These are phyloP conservation scores for Chamaecyparis obtusa DNA, from an alignment of 75 land plant genomes.

Conservation along the genomic window DNA sequence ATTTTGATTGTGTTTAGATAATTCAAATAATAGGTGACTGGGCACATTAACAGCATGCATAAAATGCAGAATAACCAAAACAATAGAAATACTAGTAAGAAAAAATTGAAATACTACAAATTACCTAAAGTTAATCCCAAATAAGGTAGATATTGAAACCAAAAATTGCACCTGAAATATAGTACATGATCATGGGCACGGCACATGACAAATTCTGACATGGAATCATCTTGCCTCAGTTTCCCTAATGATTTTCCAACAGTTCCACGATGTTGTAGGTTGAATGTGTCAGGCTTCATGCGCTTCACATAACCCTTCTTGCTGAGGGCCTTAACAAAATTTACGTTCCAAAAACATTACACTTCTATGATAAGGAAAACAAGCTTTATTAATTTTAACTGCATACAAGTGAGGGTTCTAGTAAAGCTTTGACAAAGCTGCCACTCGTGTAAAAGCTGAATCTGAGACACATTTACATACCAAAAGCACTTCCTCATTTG, in stretches of 20 bases:
- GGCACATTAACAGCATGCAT: background rate
- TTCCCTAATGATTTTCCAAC: constrained; percentile 95
- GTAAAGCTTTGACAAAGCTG: background rate
- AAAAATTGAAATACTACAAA: background rate
- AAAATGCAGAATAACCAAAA: background rate
- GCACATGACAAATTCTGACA: constrained; percentile 87
- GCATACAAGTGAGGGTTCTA: background rate
- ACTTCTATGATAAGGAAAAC: background rate
- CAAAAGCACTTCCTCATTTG: constrained; percentile 89
- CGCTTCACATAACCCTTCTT: constrained; percentile 96
- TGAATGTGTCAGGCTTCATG: constrained; percentile 80
- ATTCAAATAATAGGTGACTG: background rate
- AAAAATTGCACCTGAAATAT: constrained; percentile 71
- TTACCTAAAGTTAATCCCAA: background rate
- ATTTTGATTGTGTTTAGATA: background rate
- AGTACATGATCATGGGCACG: constrained; percentile 84
- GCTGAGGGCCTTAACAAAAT: constrained; percentile 62
- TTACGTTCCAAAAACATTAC: background rate
- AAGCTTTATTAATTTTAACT: background rate
- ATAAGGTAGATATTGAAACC: background rate
- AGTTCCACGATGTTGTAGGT: constrained; percentile 89
- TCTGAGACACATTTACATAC: constrained; percentile 11
- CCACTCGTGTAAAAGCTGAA: background rate
- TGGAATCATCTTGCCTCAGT: constrained; percentile 78
- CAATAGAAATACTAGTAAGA: background rate